These are phyloP conservation scores for Debaryomyces udenii DNA, from an alignment of 1,139 yeast genomes.

Conservation along the genomic window DNA sequence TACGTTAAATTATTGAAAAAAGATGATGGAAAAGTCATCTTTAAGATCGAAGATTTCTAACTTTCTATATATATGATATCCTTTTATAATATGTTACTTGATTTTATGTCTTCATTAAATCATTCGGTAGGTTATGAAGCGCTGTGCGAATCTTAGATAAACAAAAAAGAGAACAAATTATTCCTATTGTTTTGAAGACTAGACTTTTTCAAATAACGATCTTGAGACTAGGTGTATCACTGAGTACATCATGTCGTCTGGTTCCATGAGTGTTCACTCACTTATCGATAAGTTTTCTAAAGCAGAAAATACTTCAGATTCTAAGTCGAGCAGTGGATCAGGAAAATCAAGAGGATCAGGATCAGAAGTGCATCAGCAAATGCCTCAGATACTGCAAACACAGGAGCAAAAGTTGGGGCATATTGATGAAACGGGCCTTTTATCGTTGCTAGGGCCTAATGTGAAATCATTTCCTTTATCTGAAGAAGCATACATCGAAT, in stretches of 20 bases:
- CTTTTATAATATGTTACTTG: not conserved
- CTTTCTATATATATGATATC: not conserved
- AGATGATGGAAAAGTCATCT: conserved; percentile 40
- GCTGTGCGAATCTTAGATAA: conserved; percentile 1
- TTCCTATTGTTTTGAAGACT: not conserved
- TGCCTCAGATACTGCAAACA: conserved; percentile 2
- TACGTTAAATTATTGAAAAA: conserved; percentile 28
- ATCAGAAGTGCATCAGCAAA: conserved; percentile 5
- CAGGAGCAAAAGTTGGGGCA: conserved; percentile 1
- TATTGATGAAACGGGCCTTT: conserved; percentile 23
- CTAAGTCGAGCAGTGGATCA: conserved; percentile 4
- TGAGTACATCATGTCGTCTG: conserved; percentile 15
- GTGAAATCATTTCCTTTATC: conserved; percentile 59
- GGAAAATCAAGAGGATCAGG: conserved; percentile 9
- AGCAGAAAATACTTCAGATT: conserved; percentile 10
- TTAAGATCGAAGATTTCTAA: conserved; percentile 43
- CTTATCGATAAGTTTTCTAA: conserved; percentile 25
- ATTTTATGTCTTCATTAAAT: not conserved
- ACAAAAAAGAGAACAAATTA: conserved; percentile 1
- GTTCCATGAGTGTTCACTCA: conserved; percentile 33
- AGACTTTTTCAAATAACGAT: not conserved
- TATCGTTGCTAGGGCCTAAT: conserved; percentile 55
- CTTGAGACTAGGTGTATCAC: not conserved
- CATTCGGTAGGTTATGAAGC: conserved; percentile 1
- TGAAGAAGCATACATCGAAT: conserved; percentile 63